Conservation (phyloP, 2,329 filamentous ascomycete species). For the Alternaria sp. region DNA sequence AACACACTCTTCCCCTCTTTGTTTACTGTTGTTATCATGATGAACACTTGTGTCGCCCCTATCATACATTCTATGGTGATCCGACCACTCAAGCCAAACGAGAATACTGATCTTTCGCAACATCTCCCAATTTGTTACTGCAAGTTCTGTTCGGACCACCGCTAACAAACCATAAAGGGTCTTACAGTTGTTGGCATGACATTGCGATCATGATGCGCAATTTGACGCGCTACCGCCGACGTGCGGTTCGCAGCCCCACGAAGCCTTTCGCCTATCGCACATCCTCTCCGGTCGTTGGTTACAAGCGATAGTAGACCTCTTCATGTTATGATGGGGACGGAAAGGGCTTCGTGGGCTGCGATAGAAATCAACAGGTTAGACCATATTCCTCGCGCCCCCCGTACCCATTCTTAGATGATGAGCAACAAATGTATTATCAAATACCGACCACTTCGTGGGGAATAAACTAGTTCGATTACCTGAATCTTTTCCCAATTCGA, state of each 20-base stretch:
- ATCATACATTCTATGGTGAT: slow-evolving; percentile 53
- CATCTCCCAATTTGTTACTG: slow-evolving; percentile 14
- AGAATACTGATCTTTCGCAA: slow-evolving; percentile 46
- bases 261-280: slow-evolving; percentile 2
- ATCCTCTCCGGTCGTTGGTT: slow-evolving; percentile 4
- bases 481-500: slow-evolving; percentile 35
- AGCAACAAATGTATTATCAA: slow-evolving; percentile 53
- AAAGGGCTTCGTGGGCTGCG: slow-evolving; percentile 30
- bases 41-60: slow-evolving; percentile 53
- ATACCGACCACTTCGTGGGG: slow-evolving; percentile 51
- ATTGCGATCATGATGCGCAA: slow-evolving; percentile 2
- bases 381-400: slow-evolving; percentile 11
- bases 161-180: slow-evolving; percentile 32
- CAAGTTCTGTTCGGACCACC: slow-evolving; percentile 12
- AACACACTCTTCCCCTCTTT: slow-evolving; percentile 10
- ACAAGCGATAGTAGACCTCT: slow-evolving; percentile 9
- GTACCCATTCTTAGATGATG: slow-evolving; percentile 40
- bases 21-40: slow-evolving; percentile 33
- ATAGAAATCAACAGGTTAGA: slow-evolving; percentile 26
- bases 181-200: neutral
- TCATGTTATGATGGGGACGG: neutral
- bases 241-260: slow-evolving; percentile 10
- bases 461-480: slow-evolving; percentile 53
- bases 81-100: slow-evolving; percentile 53
- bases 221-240: neutral